Evolutionary conservation across 208 protist species (phyloP), one percentile per base, ranked within the genome.

Genomic region (Porcisia hertigi): DNA sequence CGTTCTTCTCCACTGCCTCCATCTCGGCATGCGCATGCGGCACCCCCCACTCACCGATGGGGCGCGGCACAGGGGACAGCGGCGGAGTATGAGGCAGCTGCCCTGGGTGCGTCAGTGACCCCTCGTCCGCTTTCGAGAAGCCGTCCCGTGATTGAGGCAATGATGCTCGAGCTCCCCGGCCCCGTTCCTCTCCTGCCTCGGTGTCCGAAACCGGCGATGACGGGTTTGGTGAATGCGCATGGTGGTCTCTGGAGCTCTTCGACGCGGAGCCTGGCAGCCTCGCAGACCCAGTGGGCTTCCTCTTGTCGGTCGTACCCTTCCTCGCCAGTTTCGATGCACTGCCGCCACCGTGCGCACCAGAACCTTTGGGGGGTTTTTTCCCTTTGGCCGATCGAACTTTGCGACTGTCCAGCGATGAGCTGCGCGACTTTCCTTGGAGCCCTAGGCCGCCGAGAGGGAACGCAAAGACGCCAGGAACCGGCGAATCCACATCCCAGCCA

Each of bases 1-100:
- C 83, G 75, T 96, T 94, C 53, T 88, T 93, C 81, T 96, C 88
- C 69, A 92, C 82, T 25, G 89, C 90, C 47, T 94, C 88, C 69
- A 88, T 86, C 55, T 86, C 81, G 0, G 77, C 34, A 57, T 83
- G 49, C 23, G 69, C 11, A 69, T 82, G 78, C 0, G 81, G 60
- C 30, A 80, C 80, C 20, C 88, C 90, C 90, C 90, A 91, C 60
- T 88, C 80, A 69, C 84, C 84, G 16, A 91, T 77, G 16, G 77
- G 70, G 18, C 70, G 80, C 52, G 63, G 67, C 20, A 65, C 65
- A 23, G 41, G 41, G 7, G 76, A 73, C 25, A 86, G 55, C 14
- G 79, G 78, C 25, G 73, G 78, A 52, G 52, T 78, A 3, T 53
- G 16, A 53, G 78, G 69, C 16, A 82, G 53, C 25, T 36, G n/a